Evolutionary conservation across 2,329 filamentous ascomycete genomes (phyloP).

Genomic region (Apiospora malaysiana): DNA sequence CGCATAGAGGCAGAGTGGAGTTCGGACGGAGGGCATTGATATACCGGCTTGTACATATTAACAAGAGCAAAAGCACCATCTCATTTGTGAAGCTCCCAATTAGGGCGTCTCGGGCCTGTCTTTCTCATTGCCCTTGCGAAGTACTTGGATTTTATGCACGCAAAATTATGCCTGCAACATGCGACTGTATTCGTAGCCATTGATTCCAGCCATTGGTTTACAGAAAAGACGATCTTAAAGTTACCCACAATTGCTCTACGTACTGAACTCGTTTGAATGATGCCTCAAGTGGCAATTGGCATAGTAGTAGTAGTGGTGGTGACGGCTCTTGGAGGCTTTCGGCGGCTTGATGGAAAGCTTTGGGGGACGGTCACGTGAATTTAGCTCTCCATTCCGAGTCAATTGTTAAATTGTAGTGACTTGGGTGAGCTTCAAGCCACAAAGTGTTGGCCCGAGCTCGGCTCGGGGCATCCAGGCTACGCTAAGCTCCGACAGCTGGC

Average conservation of each 20-base stretch:
- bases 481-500: constrained; percentile 19
- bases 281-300: not conserved
- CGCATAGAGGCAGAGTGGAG: constrained; percentile 16
- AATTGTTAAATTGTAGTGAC: too few species aligned
- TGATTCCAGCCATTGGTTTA: constrained; percentile 1
- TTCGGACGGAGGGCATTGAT: constrained; percentile 10
- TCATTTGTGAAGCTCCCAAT: constrained; percentile 9
- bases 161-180: not conserved
- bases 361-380: constrained; percentile 11
- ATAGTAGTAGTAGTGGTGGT: too few species aligned
- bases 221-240: not conserved
- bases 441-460: constrained; percentile 7
- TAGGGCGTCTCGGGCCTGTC: not conserved
- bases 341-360: not conserved
- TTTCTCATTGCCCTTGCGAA: not conserved
- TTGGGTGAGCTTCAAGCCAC: not conserved
- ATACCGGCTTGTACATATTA: constrained; percentile 25
- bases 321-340: not conserved
- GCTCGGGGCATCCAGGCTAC: not conserved
- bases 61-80: constrained; percentile 23
- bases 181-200: not conserved
- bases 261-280: not conserved
- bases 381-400: not conserved
- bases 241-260: not conserved
- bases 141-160: not conserved